These are phyloP conservation scores for Creolimax fragrantissima DNA, from an alignment of 78 protist species.

Conservation along the genomic window DNA sequence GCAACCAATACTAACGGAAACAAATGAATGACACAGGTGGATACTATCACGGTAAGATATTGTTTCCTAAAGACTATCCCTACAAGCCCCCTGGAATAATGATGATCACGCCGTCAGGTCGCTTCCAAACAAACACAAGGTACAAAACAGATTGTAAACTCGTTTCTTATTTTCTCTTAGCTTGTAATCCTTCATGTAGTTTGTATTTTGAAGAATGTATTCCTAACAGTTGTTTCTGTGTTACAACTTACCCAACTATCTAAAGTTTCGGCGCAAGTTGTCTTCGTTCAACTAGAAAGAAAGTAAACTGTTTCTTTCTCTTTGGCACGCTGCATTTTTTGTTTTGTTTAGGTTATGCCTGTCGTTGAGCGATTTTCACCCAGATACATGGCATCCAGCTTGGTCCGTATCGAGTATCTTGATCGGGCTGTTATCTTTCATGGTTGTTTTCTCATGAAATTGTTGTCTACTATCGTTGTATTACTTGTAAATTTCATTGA, in stretches of 20 bases:
- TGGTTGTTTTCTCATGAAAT: conserved; percentile 53
- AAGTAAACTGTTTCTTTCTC: too few species aligned
- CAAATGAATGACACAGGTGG: not conserved
- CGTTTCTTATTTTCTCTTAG: not conserved
- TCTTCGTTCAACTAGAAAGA: too few species aligned
- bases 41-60: conserved; percentile 28
- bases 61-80: conserved; percentile 46
- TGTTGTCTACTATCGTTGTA: conserved; percentile 64
- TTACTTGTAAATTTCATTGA: not conserved
- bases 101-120: conserved; percentile 66
- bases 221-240: too few species aligned
- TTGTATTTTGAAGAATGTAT: too few species aligned
- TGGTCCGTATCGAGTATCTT: too few species aligned
- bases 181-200: not conserved
- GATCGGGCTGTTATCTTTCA: too few species aligned
- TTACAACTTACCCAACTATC: too few species aligned
- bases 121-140: conserved; percentile 41
- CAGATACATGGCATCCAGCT: conserved; percentile 57
- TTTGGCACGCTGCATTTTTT: too few species aligned
- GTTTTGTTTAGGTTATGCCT: conserved; percentile 68
- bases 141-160: not conserved
- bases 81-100: conserved; percentile 57
- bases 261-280: too few species aligned
- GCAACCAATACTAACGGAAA: not conserved
- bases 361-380: conserved; percentile 70